A percentile compares a stretch with the other conserved stretches of the same genome.
Conservation (phyloP, 1,284 basidiomycete species). For the Puccinia novopanici region DNA sequence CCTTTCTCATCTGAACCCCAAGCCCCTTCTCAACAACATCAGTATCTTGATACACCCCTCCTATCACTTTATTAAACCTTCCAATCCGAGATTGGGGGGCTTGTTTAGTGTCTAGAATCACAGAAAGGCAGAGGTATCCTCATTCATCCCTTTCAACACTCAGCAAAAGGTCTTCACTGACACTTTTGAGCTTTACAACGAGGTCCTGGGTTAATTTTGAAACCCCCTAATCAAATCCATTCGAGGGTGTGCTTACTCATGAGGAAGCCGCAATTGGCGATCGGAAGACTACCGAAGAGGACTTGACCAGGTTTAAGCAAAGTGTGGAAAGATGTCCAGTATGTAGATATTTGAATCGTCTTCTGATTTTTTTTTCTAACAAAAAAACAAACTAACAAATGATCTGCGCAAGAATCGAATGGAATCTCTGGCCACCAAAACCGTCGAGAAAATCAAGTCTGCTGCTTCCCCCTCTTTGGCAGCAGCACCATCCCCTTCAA, state of each 20-base stretch:
- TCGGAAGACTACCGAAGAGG: constrained; percentile 37
- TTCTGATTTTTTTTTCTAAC: background rate
- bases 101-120: too few species aligned
- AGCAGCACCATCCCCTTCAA: background rate
- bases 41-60: too few species aligned
- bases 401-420: constrained; percentile 16
- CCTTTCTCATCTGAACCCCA: too few species aligned
- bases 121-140: too few species aligned
- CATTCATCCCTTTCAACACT: too few species aligned
- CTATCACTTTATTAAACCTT: too few species aligned
- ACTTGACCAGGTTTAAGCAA: constrained; percentile 27
- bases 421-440: constrained; percentile 18
- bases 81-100: too few species aligned
- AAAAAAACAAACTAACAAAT: background rate
- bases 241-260: constrained; percentile 25
- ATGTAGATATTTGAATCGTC: background rate
- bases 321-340: constrained; percentile 36
- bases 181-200: too few species aligned
- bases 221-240: constrained; percentile 32
- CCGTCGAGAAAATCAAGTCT: constrained; percentile 2
- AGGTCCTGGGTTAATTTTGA: too few species aligned
- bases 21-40: too few species aligned
- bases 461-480: background rate
- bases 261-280: constrained; percentile 35
- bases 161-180: too few species aligned